Base-by-base conservation (phyloP, 306 rosid genomes). In the Prunus dulcis region DNA sequence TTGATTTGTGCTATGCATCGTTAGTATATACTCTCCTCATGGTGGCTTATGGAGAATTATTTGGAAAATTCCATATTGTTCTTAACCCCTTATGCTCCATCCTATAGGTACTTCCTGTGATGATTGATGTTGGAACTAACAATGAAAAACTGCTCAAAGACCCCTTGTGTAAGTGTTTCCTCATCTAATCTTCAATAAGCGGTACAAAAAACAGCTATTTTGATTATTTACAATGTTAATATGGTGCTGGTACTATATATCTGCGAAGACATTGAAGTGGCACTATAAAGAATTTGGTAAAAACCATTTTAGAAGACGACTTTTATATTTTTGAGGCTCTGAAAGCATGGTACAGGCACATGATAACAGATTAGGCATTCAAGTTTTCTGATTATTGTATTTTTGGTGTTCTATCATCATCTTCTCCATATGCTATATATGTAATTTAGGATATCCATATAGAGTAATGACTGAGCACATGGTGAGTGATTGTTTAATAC, bases 121-220 rank as follows among this genome's bases (percentile, higher is more conserved):
- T 96, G 99, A 91, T 96, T 91, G 99, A 96, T 70, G 93, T 92
- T 66, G 99, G 99, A 74, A 96, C 97, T 81, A 91, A 96, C 89
- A 96, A 92, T 77, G 91, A 91, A 82, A 86, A 84, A 88, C 77
- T 96, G 76, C 88, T 92, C 19, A 76, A 92, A 62, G 97, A 96
- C 74, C 93, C 93, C 41, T 38, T 96, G 68, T 96, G 99, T 96
- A 87, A 83, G 99, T 81, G 25, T 76, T 78, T 65, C 64, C 78
- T 74, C 49, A 27, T 79, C 60, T 74, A 50, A 28, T 77, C 52
- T 47, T 78, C 72, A 74, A 52, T 74, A 75, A 67, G 19, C 47
- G 38, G 28, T 74, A 74, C 0, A 4, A 25, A 17, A 72, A 72
- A 60, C 25, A 1, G 11, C 53, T 58, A n/a, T 57, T 38, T 10